phyloP scores from a whole-genome alignment of 2,329 filamentous ascomycete genomes.

The Ceratocystis eucalypticola region DNA sequence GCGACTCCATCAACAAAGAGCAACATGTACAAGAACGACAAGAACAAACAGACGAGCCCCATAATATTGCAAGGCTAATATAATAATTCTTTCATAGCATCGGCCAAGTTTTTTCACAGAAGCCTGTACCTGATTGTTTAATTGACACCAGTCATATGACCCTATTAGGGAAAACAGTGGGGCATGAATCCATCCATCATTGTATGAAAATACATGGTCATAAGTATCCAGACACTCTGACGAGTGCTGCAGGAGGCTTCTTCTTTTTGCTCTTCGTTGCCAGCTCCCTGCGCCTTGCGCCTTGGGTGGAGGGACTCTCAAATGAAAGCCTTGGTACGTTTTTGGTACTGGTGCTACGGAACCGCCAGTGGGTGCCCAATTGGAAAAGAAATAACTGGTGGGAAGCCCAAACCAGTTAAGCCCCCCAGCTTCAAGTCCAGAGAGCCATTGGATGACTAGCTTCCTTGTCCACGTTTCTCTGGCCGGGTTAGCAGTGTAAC shows the following conservation, averaged over 20 bases:
- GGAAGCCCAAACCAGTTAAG: neutral
- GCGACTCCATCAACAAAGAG: neutral
- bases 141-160: constrained; percentile 7
- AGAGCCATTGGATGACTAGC: neutral
- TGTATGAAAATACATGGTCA: neutral
- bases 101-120: neutral
- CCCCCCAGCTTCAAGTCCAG: neutral
- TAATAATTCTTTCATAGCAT: neutral
- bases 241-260: neutral
- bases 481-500: neutral
- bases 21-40: neutral
- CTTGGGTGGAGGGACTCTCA: neutral
- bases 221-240: neutral
- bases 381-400: neutral
- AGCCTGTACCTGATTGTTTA: neutral
- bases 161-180: neutral
- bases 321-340: neutral
- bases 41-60: neutral
- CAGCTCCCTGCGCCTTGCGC: no score
- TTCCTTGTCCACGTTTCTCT: neutral
- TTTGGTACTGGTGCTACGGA: neutral
- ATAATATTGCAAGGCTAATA: neutral
- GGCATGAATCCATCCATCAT: neutral
- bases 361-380: neutral
- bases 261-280: neutral